Evolutionary conservation across 2,329 filamentous ascomycete species (phyloP), one percentile per base, ranked within the genome.

Genomic region (Xylaria polymorpha): DNA sequence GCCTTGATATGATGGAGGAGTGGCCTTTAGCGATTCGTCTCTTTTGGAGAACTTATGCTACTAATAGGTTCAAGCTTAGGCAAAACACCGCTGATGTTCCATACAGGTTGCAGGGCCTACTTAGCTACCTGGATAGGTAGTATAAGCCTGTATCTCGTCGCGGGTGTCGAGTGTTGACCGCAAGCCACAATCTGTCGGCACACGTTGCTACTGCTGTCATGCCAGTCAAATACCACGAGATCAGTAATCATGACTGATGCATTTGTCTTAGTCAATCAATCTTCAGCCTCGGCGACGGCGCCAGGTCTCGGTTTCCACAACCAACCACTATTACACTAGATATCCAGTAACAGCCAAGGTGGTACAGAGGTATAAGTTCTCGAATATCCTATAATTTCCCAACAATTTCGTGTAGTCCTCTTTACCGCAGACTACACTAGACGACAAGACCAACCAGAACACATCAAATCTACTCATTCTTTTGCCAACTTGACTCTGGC

Each of bases 141-240:
- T 41, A 41, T 41, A 41, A 14, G 39, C 15, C 2, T 29, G 25
- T 29, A 20, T n/a, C 25, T 29, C 12, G 5, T 51, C 25, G 25
- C 4, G 25, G 25, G 25, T 29, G 25, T 29, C 25, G 25, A 51
- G 22, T 51, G 46, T 61, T 32, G 22, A 63, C 37, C 63, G 50
- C 32, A 57, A 61, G 64, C 64, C 64, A 66, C 64, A 57, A 66
- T 57, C 50, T 57, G 64, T 51, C 50, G 58, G 57, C 25, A 43
- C 48, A 46, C 50, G 20, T 51, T 29, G 35, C 46, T 55, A 18
- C 8, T 57, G 12, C n/a, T n/a, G n/a, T n/a, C n/a, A n/a, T n/a
- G n/a, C n/a, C n/a, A n/a, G n/a, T 48, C 9, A 25, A 44, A 15
- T 41, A 41, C 20, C 1, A n/a, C 46, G 41, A 20, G 61, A 64